Evolutionary conservation across 257 asterid genomes (phyloP), one percentile per base, ranked within the genome.

Genomic region (Scutellaria baicalensis): DNA sequence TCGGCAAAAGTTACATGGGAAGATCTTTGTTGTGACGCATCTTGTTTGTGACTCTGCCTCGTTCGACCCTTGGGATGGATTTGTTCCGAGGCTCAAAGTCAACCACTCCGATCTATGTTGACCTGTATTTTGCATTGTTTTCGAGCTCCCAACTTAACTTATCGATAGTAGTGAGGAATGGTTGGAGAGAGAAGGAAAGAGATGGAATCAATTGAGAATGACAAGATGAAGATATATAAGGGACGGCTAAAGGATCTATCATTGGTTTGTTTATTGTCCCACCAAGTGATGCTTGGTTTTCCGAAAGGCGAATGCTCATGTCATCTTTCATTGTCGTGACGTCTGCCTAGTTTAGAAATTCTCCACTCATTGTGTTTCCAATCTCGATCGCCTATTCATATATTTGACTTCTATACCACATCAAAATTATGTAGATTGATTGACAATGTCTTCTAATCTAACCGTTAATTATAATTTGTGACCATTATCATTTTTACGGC

Each of bases 1-100:
- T 85, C 66, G 77, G 82, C 95, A 90, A 83, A 85, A 90, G 69
- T 84, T 86, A 64, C 96, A 90, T 3, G 95, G 80, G 73, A 83
- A 90, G 13, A 83, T 66, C 85, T 79, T 90, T 0, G 60, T 17
- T 7, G 83, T 50, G n/a, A 51, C 44, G 5, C 72, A 61, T 49
- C 66, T 77, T 27, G 81, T 11, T 14, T 59, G 67, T 59, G 49
- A 65, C 52, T 75, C 80, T 47, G 81, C 18, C 23, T 70, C 66
- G 59, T 43, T 40, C 70, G 49, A 64, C 43, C 17, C 83, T 42
- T 23, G 61, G 14, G 80, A 27, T 51, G 79, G 74, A 61, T 63
- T 64, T 38, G 63, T 69, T 14, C 82, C 82, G 23, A 84, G 49
- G 63, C 83, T 72, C 69, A 90, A 75, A 51, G 67, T 76, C 71